Base-by-base conservation (phyloP, 352 stramenopile genomes). In the Nothophytophthora sp. region DNA sequence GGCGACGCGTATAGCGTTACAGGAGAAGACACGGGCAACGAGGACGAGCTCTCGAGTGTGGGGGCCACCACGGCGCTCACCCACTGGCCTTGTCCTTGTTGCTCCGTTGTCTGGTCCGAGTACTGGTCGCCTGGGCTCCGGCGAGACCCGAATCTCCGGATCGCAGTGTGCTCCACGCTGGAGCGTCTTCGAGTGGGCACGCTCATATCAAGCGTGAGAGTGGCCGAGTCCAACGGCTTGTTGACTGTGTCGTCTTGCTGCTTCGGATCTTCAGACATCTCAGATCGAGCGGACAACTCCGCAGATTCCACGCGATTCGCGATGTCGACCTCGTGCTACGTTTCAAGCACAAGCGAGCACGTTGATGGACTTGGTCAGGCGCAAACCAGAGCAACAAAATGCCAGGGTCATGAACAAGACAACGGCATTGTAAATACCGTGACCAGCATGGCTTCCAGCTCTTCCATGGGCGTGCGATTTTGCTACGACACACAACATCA, bases 391-490 rank as follows among this genome's bases (percentile, higher is more conserved):
- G n/a, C n/a, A n/a, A n/a, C 10, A 20, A 13, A 9, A 18, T 23
- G 34, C 23, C 23, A 39, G n/a, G 9, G 34, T 9, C 23, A 13
- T 19, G 23, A 33, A 5, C 2, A 28, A 9, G 15, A n/a, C 28
- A 8, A 10, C 24, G 12, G 25, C 15, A 12, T 4, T 16, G 29
- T 3, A 10, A 15, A 35, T 5, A 35, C 15, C 16, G 19, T 51
- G 18, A 32, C n/a, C 32, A 61, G 42, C 11, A 51, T 46, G 0
- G 60, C 52, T 50, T 90, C 68, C 10, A 88, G 59, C 40, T 87
- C 80, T 46, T 88, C 76, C 0, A 90, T 53, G 5, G 80, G 74
- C 19, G 76, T 90, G 4, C 65, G 78, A 19, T 83, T 87, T 79
- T 87, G 72, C 79, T 89, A 37, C 12, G 22, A 25, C 12, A 18